A percentile compares a stretch with the other conserved stretches of the same genome.
phyloP scores from a whole-genome alignment of 805 yeast genomes.

The Wickerhamiella occidentalis region DNA sequence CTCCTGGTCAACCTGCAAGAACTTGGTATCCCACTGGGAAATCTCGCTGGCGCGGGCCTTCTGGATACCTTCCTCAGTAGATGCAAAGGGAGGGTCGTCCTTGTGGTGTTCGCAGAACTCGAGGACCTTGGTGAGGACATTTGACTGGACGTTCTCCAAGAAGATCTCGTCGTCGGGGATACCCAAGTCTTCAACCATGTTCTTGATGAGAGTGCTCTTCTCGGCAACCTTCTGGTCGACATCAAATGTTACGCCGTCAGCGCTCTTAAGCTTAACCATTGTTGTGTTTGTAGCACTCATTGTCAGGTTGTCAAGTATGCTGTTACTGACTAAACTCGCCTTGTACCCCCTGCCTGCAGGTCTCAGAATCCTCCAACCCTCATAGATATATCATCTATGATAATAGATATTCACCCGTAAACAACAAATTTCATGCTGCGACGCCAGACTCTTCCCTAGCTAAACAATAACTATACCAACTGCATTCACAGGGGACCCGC shows the following conservation, averaged over 20 bases:
- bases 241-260: conserved; percentile 22
- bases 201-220: conserved; percentile 71
- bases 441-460: too few species aligned
- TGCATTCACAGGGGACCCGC: too few species aligned
- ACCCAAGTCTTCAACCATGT: conserved; percentile 64
- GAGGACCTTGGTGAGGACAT: conserved; percentile 73
- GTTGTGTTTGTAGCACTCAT: background rate
- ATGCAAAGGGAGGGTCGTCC: conserved; percentile 52
- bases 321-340: background rate
- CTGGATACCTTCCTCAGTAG: conserved; percentile 42
- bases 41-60: conserved; percentile 80
- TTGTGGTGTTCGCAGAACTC: conserved; percentile 96
- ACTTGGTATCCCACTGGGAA: conserved; percentile 91
- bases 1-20: conserved; percentile 77
- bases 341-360: background rate
- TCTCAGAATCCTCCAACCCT: background rate
- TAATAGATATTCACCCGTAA: too few species aligned
- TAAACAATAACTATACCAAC: too few species aligned
- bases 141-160: conserved; percentile 59
- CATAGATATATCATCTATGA: background rate
- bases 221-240: conserved; percentile 56
- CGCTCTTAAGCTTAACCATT: conserved; percentile 9
- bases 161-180: conserved; percentile 66
- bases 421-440: too few species aligned
- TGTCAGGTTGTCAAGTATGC: background rate